A percentile compares a stretch with the other conserved stretches of the same genome.
These are phyloP conservation scores for Bacidia rubella DNA, from an alignment of 495 filamentous ascomycete genomes.

Conservation along the genomic window DNA sequence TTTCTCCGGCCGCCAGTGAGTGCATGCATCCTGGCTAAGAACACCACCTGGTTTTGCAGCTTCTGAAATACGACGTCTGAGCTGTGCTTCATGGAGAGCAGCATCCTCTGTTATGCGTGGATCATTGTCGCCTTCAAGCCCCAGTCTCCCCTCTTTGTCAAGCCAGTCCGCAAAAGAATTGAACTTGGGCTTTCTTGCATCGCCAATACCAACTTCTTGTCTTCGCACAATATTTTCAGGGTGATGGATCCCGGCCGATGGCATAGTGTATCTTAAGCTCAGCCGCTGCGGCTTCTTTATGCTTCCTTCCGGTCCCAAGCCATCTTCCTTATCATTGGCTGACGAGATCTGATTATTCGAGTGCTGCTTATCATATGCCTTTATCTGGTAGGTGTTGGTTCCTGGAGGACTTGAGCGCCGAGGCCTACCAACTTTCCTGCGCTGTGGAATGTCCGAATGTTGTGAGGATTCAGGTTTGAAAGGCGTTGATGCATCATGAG, in stretches of 20 bases:
- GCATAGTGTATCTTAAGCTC: slow-evolving; percentile 40
- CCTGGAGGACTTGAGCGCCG: not conserved
- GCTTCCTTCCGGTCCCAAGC: slow-evolving; percentile 15
- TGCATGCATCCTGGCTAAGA: slow-evolving; percentile 57
- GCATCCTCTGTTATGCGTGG: slow-evolving; percentile 39
- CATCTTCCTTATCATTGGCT: slow-evolving; percentile 15
- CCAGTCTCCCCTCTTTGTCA: slow-evolving; percentile 30
- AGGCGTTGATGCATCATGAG: not conserved
- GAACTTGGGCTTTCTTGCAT: slow-evolving; percentile 27
- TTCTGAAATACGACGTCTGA: slow-evolving; percentile 45
- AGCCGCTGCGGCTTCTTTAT: slow-evolving; percentile 28
- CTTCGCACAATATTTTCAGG: slow-evolving; percentile 33
- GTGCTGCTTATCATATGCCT: not conserved
- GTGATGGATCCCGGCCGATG: slow-evolving; percentile 36
- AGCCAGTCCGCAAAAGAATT: slow-evolving; percentile 45
- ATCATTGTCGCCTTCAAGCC: slow-evolving; percentile 22
- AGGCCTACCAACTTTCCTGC: not conserved
- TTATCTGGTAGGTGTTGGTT: not conserved
- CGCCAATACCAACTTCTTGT: not conserved
- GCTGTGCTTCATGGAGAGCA: slow-evolving; percentile 36
- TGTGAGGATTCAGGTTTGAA: not conserved
- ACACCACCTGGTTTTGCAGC: slow-evolving; percentile 63
- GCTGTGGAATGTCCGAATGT: not conserved
- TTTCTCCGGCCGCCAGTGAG: slow-evolving; percentile 61
- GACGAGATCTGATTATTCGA: not conserved